These are phyloP conservation scores for Solanum pimpinellifolium DNA, from an alignment of 257 asterid genomes.

Conservation along the genomic window DNA sequence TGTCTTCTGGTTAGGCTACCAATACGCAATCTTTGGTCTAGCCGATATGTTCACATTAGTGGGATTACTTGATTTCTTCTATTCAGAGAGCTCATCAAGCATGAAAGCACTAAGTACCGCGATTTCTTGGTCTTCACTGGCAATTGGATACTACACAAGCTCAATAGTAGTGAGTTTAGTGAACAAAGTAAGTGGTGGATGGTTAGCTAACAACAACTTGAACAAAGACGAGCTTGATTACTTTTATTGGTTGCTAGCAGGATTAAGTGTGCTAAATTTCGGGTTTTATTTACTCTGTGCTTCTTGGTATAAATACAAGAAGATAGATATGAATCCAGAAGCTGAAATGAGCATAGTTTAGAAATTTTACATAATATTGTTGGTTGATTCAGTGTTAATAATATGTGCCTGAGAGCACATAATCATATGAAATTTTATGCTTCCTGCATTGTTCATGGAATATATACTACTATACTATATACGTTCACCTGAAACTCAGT, in stretches of 20 bases:
- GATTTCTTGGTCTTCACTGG: slow-evolving; percentile 59
- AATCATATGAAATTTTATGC: not conserved
- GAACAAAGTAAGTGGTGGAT: slow-evolving; percentile 56
- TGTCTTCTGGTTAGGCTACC: slow-evolving; percentile 62
- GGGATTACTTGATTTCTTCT: slow-evolving; percentile 60
- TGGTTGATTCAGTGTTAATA: not conserved
- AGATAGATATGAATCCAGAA: slow-evolving; percentile 19
- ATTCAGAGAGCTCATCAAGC: slow-evolving; percentile 52
- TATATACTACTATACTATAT: not conserved
- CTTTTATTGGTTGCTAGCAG: slow-evolving; percentile 48
- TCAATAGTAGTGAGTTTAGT: slow-evolving; percentile 52
- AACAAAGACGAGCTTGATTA: slow-evolving; percentile 54
- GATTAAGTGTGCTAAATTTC: slow-evolving; percentile 39
- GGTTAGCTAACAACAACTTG: slow-evolving; percentile 50
- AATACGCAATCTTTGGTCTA: slow-evolving; percentile 47
- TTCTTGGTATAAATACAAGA: slow-evolving; percentile 63
- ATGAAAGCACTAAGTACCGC: slow-evolving; percentile 64
- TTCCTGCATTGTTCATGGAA: not conserved
- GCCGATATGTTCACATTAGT: slow-evolving; percentile 69
- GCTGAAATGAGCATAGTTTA: slow-evolving; percentile 12
- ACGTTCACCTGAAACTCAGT: too few relatives aligned
- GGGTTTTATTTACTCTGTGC: slow-evolving; percentile 50
- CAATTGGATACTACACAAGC: slow-evolving; percentile 56
- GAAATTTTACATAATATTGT: not conserved
- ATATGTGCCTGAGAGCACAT: not conserved